Base-by-base conservation (phyloP, 2,329 filamentous ascomycete species). In the Aspergillus novofumigatus region DNA sequence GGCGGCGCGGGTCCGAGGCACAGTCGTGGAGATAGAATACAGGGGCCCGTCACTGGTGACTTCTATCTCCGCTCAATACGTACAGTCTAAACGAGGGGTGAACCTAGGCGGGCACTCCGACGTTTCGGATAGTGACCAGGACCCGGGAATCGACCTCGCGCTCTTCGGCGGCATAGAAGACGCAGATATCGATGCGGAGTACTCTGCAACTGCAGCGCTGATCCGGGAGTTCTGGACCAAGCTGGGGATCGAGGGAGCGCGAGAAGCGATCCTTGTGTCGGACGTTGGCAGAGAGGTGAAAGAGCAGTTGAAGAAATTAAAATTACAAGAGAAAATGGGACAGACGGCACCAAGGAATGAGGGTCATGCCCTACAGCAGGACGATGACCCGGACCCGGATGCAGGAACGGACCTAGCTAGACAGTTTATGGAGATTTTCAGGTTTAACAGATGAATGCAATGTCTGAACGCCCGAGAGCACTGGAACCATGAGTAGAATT, bases 11-110 rank as follows among this genome's bases (percentile, higher is more conserved):
- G 59, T 71, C 9, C 72, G 75, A n/a, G 76, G 76, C 0, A 74
- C 74, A 2, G 68, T 78, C n/a, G 68, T 77, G n/a, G 76, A 78
- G 61, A 71, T 78, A 32, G 74, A 77, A 57, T 78, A 75, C 70
- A 63, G 66, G 26, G 75, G 74, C 0, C 73, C 74, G 20, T 74
- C 72, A 14, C 49, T 75, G 51, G 57, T 72, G 21, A 58, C 67
- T 9, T 63, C 67, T 17, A 58, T 71, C 14, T 44, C 58, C 17
- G 25, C 59, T 20, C 49, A 63, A 49, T 51, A 57, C 23, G 44
- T 52, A n/a, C 54, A 55, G 32, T 52, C 53, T 3, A 54, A 28
- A 29, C 60, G 45, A 29, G 47, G 42, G 8, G 14, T 9, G 23
- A 26, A 11, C 28, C n/a, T 32, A 28, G 8, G 48, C 17, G 10